Conservation (phyloP, 2,329 filamentous ascomycete genomes). For the Trichoderma simmonsii region DNA sequence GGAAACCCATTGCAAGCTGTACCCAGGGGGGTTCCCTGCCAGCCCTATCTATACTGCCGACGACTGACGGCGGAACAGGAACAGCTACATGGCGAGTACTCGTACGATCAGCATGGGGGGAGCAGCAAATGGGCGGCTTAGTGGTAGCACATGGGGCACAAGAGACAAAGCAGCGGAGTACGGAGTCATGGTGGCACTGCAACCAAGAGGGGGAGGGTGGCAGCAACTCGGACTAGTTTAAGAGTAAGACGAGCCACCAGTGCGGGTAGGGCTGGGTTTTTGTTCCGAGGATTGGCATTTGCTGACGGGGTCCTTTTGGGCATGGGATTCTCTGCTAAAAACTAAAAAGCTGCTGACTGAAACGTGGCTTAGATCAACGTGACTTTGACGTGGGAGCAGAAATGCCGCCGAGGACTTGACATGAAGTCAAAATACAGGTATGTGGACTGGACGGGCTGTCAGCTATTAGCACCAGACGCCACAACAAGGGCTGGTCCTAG, state of each 20-base stretch:
- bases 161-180: background rate
- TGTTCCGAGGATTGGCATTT: background rate
- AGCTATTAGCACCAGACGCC: background rate
- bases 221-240: background rate
- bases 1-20: background rate
- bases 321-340: background rate
- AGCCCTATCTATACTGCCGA: background rate
- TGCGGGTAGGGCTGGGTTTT: constrained; percentile 7
- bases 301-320: background rate
- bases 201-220: background rate
- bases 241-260: constrained; percentile 5
- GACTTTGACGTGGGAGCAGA: background rate
- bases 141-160: background rate
- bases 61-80: background rate
- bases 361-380: background rate
- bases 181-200: background rate
- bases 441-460: background rate
- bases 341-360: background rate
- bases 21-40: background rate
- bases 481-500: background rate
- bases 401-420: background rate
- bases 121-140: background rate
- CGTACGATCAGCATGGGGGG: background rate
- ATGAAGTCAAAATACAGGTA: background rate
- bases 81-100: background rate